These are phyloP conservation scores for Neurospora sp. DNA, from an alignment of 2,329 filamentous ascomycete genomes.

Conservation along the genomic window DNA sequence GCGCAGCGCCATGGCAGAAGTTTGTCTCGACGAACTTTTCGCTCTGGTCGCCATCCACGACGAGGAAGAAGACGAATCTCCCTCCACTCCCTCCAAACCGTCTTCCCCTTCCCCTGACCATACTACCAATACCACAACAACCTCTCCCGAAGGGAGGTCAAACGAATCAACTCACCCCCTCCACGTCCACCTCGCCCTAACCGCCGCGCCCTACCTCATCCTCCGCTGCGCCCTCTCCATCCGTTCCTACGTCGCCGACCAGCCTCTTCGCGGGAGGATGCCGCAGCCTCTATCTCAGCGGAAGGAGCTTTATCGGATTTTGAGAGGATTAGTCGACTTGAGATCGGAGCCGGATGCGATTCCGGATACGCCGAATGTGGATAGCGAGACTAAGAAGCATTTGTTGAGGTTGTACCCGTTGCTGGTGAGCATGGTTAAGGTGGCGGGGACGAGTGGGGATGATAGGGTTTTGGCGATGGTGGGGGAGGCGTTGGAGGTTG, in stretches of 20 bases:
- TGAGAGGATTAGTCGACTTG: slow-evolving; percentile 57
- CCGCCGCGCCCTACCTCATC: slow-evolving; percentile 71
- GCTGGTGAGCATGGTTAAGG: slow-evolving; percentile 52
- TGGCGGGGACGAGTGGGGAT: slow-evolving; percentile 49
- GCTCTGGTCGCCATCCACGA: slow-evolving; percentile 50
- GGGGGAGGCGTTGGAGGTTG: slow-evolving; percentile 49
- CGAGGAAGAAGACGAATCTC: slow-evolving; percentile 15
- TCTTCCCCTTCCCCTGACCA: slow-evolving; percentile 25
- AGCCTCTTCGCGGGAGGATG: slow-evolving; percentile 79
- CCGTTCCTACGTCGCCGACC: slow-evolving; percentile 82
- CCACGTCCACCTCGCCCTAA: slow-evolving; percentile 57
- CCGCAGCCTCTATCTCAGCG: slow-evolving; percentile 77
- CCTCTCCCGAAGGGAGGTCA: neutral
- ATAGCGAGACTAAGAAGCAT: slow-evolving; percentile 59
- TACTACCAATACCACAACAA: neutral
- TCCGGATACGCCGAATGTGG: slow-evolving; percentile 41
- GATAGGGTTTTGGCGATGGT: slow-evolving; percentile 48
- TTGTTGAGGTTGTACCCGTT: slow-evolving; percentile 74
- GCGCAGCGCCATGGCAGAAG: slow-evolving; percentile 66
- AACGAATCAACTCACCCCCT: slow-evolving; percentile 25
- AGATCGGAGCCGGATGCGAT: slow-evolving; percentile 63
- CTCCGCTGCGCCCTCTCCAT: slow-evolving; percentile 71
- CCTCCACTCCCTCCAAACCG: slow-evolving; percentile 28
- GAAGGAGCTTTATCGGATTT: slow-evolving; percentile 64
- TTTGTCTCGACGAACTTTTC: slow-evolving; percentile 73